Conservation (phyloP, 495 filamentous ascomycete genomes). For the Neurospora hispaniola region DNA sequence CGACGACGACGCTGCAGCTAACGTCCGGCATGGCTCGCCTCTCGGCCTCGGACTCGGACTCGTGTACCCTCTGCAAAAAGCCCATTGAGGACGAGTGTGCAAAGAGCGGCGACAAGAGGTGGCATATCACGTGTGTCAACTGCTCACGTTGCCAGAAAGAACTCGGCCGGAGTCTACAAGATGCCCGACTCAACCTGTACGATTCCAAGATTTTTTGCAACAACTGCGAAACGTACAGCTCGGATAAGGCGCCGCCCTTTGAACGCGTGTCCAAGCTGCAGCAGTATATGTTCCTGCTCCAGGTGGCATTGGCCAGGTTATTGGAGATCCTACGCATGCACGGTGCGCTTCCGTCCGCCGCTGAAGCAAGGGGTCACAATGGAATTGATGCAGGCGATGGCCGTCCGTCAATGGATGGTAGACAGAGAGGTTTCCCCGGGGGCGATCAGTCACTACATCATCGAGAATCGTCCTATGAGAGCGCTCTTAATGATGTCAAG, state of each 20-base stretch:
- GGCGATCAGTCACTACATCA: constrained; percentile 47
- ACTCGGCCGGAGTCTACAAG: constrained; percentile 48
- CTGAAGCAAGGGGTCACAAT: constrained; percentile 63
- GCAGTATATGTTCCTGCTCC: constrained; percentile 87
- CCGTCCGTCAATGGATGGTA: constrained; percentile 37
- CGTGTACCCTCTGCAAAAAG: constrained; percentile 68
- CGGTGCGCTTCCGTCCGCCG: constrained; percentile 65
- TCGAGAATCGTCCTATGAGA: constrained; percentile 76
- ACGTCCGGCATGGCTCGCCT: constrained; percentile 61
- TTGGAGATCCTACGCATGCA: constrained; percentile 75
- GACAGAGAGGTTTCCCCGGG: constrained; percentile 59
- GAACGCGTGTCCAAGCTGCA: constrained; percentile 70
- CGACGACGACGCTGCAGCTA: constrained; percentile 52
- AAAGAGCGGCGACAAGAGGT: constrained; percentile 57
- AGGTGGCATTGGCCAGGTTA: constrained; percentile 83
- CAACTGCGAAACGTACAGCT: constrained; percentile 40
- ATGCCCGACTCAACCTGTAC: constrained; percentile 55
- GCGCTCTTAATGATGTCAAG: constrained; percentile 90
- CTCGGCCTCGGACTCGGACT: constrained; percentile 70
- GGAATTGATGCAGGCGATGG: constrained; percentile 60
- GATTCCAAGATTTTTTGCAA: constrained; percentile 59
- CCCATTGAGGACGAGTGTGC: constrained; percentile 92
- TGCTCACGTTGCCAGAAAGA: constrained; percentile 70
- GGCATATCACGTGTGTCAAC: constrained; percentile 70
- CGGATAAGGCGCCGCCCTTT: constrained; percentile 27